A percentile compares a stretch with the other conserved stretches of the same genome.
These are phyloP conservation scores for Leccinum laetum DNA, from an alignment of 1,284 basidiomycete species.

Conservation along the genomic window DNA sequence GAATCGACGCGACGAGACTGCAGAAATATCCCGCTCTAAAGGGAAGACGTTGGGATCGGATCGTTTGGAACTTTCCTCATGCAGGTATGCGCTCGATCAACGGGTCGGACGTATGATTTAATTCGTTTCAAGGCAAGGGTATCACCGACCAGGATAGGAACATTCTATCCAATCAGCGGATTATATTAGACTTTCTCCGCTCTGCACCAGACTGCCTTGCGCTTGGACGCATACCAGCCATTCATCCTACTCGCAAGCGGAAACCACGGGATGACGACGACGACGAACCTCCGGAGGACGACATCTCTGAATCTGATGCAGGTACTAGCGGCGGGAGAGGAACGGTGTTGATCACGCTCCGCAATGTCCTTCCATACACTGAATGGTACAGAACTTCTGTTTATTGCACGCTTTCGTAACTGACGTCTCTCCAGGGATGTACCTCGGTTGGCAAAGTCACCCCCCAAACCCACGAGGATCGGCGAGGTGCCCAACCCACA, in stretches of 20 bases:
- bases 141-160: constrained; percentile 96
- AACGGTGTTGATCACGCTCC: constrained; percentile 84
- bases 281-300: constrained; percentile 21
- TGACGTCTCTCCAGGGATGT: constrained; percentile 58
- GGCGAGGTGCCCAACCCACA: constrained; percentile 56
- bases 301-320: constrained; percentile 30
- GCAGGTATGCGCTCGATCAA: constrained; percentile 56
- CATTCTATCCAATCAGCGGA: constrained; percentile 86
- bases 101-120: neutral
- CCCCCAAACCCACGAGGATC: constrained; percentile 47
- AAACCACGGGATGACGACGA: constrained; percentile 43
- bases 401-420: neutral
- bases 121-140: constrained; percentile 69
- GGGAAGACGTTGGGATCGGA: constrained; percentile 68
- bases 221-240: constrained; percentile 53
- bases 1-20: constrained; percentile 82
- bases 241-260: constrained; percentile 41
- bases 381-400: constrained; percentile 60
- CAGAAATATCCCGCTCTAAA: constrained; percentile 60
- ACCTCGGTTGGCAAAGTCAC: constrained; percentile 77
- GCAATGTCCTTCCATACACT: constrained; percentile 89
- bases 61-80: constrained; percentile 98
- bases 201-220: constrained; percentile 70
- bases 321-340: constrained; percentile 39
- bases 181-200: constrained; percentile 85